These are phyloP conservation scores for Alternaria sp. DNA, from an alignment of 2,329 filamentous ascomycete genomes.

Conservation along the genomic window DNA sequence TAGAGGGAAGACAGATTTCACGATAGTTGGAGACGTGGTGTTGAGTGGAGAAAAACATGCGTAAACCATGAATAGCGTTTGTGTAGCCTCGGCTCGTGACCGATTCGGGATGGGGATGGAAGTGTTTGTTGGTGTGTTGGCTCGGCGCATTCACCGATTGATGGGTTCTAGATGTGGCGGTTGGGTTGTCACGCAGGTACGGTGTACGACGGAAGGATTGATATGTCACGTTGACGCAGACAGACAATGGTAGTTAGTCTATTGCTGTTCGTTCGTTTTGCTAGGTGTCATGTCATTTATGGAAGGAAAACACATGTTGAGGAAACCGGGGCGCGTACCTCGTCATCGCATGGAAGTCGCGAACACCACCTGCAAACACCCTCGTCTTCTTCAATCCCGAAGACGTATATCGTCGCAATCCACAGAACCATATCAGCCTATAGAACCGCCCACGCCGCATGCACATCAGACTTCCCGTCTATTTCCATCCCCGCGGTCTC, in stretches of 20 bases:
- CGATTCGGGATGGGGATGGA: background rate
- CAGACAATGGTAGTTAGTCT: background rate
- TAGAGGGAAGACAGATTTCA: slow-evolving; percentile 13
- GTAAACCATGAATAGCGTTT: background rate
- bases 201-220: background rate
- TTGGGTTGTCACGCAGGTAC: background rate
- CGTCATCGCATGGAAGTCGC: background rate
- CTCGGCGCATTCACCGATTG: slow-evolving; percentile 3
- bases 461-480: slow-evolving; percentile 8
- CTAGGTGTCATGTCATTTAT: background rate
- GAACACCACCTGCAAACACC: background rate
- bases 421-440: slow-evolving; percentile 2
- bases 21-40: slow-evolving; percentile 24
- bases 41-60: slow-evolving; percentile 9
- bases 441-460: slow-evolving; percentile 6
- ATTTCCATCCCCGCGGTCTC: background rate
- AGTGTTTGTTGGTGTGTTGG: background rate
- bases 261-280: background rate
- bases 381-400: background rate
- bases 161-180: background rate
- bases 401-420: background rate
- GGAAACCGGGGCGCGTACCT: background rate
- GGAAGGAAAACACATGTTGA: background rate
- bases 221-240: background rate
- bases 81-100: slow-evolving; percentile 7